Evolutionary conservation across 2,329 filamentous ascomycete species (phyloP), one percentile per base, ranked within the genome.

Genomic region (Beauveria asiatica): DNA sequence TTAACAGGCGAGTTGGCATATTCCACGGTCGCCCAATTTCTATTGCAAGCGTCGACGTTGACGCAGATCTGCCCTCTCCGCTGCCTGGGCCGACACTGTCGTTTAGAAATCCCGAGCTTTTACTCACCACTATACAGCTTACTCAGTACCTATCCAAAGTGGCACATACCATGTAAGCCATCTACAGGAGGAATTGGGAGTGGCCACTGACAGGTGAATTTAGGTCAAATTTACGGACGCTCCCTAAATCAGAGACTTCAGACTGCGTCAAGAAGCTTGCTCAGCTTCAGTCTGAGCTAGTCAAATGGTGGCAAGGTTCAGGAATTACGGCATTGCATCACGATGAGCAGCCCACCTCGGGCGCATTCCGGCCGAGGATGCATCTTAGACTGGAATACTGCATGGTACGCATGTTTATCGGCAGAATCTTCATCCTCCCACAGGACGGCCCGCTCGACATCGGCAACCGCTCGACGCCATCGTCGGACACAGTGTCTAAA

Each of bases 21-120:
- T 77, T 83, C 41, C 81, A 84, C 62, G 80, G 81, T 41, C 73
- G 81, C 7, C 81, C 82, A 7, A 71, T 76, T n/a, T 83, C 82
- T 2, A 77, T 83, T 45, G 72, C 77, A 3, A 75, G 76, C 42
- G 70, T 74, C 11, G 81, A 83, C 62, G 76, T 84, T 19, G 82
- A 84, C 64, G 79, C 78, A 2, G 78, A 80, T 23, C 68, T 80
- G 57, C 82, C 81, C 2, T 72, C 73, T 6, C 75, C 82, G 61
- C 70, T 76, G 37, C 73, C 75, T 1, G 74, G 73, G 70, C 72
- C 73, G 1, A 65, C 71, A 19, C 69, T 71, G 7, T 71, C 76
- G 44, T 69, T 74, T 4, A 72, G 73, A 11, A 78, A 80, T 60
- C 72, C 77, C 48, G 72, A 73, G 6, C 75, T 80, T 61, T 76